Conservation (phyloP, 2,329 filamentous ascomycete genomes). For the Chaetomium sp. region DNA sequence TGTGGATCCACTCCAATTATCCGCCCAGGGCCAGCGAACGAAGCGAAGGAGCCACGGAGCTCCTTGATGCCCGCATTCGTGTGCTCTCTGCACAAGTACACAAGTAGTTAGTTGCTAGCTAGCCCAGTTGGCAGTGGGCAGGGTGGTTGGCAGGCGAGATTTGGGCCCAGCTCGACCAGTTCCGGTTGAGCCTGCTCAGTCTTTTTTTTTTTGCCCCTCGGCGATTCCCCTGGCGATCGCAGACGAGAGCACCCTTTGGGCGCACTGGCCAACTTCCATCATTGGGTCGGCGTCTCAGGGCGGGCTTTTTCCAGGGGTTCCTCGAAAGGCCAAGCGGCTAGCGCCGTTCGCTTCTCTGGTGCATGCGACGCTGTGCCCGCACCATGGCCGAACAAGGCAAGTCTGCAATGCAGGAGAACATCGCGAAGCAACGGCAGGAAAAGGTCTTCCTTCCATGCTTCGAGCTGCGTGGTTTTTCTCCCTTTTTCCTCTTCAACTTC, state of each 20-base stretch:
- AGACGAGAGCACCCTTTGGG: not conserved
- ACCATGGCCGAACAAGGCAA: conserved; percentile 3
- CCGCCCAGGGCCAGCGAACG: not conserved
- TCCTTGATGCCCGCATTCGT: not conserved
- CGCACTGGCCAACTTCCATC: conserved; percentile 8
- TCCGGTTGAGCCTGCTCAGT: not conserved
- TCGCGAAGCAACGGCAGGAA: not conserved
- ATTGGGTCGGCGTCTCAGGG: not conserved
- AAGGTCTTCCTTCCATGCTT: not conserved
- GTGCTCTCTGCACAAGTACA: too few species aligned
- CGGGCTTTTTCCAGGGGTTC: not conserved
- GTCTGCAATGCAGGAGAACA: conserved; percentile 4
- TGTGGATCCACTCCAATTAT: conserved; percentile 1
- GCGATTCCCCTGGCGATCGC: conserved; percentile 15
- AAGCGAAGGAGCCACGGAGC: not conserved
- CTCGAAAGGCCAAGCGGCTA: conserved; percentile 3
- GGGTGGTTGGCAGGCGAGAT: not conserved
- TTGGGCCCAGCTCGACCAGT: not conserved
- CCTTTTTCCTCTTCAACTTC: not conserved
- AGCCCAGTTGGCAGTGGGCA: too few species aligned
- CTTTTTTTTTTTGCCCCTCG: not conserved
- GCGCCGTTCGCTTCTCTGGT: not conserved
- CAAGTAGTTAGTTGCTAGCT: too few species aligned
- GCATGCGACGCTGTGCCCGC: not conserved
- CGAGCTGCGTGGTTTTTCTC: not conserved